Conservation (phyloP, 1,139 yeast species). For the Saccharomyces hybrid region DNA sequence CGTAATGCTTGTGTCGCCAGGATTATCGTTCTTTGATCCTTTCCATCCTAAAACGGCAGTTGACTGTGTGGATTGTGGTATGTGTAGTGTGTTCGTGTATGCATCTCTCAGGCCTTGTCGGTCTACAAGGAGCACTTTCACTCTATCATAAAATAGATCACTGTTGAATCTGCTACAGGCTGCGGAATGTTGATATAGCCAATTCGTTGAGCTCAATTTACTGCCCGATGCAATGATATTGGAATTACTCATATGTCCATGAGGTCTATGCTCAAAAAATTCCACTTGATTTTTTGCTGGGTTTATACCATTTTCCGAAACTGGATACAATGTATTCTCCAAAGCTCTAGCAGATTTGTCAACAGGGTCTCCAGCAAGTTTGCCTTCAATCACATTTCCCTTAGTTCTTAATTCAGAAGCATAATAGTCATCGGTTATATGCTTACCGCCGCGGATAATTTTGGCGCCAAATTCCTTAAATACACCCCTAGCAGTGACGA, state of each 20-base stretch:
- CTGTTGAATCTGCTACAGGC: constrained; percentile 68
- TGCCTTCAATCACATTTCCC: constrained; percentile 44
- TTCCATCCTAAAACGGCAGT: constrained; percentile 34
- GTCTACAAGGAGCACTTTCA: constrained; percentile 38
- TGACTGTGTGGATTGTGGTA: constrained; percentile 75
- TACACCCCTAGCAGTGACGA: too few species aligned
- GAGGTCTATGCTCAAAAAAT: constrained; percentile 27
- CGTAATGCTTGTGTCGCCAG: constrained; percentile 28
- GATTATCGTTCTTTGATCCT: constrained; percentile 28
- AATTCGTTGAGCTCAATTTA: constrained; percentile 57
- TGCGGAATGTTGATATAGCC: constrained; percentile 81
- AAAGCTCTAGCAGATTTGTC: constrained; percentile 12
- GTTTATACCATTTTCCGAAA: constrained; percentile 10
- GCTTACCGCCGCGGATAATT: too few species aligned
- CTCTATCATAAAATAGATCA: constrained; percentile 52
- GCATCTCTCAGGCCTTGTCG: constrained; percentile 65
- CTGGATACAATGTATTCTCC: constrained; percentile 8
- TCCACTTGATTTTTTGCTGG: constrained; percentile 31
- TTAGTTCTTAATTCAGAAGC: too few species aligned
- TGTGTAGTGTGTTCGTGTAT: constrained; percentile 71
- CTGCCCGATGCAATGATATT: constrained; percentile 38
- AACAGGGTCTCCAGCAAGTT: constrained; percentile 54
- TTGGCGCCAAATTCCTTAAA: too few species aligned
- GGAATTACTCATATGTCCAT: constrained; percentile 32
- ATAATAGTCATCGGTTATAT: too few species aligned